Conservation (phyloP, 192 early-diverging fungal genomes). For the Ambispora gerdemannii region DNA sequence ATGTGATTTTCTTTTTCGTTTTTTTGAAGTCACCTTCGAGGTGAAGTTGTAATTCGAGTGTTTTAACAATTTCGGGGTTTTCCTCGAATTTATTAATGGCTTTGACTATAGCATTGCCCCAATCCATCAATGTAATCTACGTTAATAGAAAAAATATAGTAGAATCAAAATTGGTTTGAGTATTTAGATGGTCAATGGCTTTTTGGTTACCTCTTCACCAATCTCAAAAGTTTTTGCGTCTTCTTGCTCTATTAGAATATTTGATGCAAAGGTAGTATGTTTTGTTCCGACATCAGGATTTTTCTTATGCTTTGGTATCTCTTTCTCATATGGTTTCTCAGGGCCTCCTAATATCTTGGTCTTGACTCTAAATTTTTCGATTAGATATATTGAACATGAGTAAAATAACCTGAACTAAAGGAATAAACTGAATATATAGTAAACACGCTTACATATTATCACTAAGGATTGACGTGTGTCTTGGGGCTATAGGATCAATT, state of each 20-base stretch:
- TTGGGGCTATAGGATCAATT: constrained; percentile 92
- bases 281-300: constrained; percentile 90
- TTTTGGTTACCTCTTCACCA: constrained; percentile 73
- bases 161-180: too few relatives aligned
- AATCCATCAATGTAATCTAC: constrained; percentile 95
- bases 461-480: constrained; percentile 77
- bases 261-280: constrained; percentile 70
- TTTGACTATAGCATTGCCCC: constrained; percentile 95
- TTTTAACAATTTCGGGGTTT: constrained; percentile 49
- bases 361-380: constrained; percentile 41
- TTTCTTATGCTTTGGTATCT: constrained; percentile 93
- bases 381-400: background rate
- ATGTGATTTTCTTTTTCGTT: constrained; percentile 99
- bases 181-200: too few relatives aligned
- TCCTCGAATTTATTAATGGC: constrained; percentile 60
- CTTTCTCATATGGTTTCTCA: constrained; percentile 54
- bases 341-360: constrained; percentile 62
- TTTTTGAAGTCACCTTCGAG: constrained; percentile 95
- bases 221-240: constrained; percentile 79
- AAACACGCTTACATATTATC: constrained; percentile 56
- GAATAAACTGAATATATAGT: background rate
- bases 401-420: background rate
- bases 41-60: constrained; percentile 71
- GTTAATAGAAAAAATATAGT: background rate
- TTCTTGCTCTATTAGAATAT: constrained; percentile 78